phyloP scores from a whole-genome alignment of 108 stramenopile genomes.

The Conticribra guillardii region DNA sequence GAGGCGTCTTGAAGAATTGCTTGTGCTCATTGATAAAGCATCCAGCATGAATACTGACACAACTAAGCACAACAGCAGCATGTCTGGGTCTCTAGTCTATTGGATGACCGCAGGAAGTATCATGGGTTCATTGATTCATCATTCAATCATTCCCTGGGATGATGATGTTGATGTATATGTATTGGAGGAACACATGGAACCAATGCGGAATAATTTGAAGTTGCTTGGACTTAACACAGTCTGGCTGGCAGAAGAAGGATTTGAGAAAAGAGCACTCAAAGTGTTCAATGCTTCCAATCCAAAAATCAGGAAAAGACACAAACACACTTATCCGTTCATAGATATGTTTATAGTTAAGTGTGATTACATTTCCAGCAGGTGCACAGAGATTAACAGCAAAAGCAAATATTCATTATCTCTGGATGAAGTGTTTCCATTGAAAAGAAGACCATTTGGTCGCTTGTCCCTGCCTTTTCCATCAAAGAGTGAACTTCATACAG shows the following conservation, averaged over 20 bases:
- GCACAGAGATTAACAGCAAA: neutral
- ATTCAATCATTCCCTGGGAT: constrained; percentile 11
- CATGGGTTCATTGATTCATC: neutral
- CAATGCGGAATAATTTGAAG: neutral
- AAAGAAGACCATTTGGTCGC: constrained; percentile 13
- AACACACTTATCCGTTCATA: neutral
- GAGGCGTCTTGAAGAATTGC: neutral
- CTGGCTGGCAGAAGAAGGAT: neutral
- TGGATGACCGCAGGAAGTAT: constrained; percentile 19
- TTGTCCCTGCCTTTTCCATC: constrained; percentile 14
- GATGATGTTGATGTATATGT: constrained; percentile 18
- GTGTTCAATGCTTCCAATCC: neutral
- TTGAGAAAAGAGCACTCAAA: neutral
- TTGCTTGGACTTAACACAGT: neutral
- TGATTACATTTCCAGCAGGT: neutral
- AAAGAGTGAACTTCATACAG: neutral
- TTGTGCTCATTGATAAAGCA: neutral
- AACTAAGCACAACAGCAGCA: too few species aligned
- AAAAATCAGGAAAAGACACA: neutral
- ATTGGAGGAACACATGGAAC: neutral
- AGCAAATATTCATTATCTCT: neutral
- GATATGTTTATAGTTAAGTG: neutral
- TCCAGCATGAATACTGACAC: neutral
- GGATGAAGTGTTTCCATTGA: constrained; percentile 7
- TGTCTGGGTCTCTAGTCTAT: neutral